Percentiles rank a stretch among this genome's conserved stretches.
These are phyloP conservation scores for Leishmania mexicana DNA, from an alignment of 208 protist species.

Conservation along the genomic window DNA sequence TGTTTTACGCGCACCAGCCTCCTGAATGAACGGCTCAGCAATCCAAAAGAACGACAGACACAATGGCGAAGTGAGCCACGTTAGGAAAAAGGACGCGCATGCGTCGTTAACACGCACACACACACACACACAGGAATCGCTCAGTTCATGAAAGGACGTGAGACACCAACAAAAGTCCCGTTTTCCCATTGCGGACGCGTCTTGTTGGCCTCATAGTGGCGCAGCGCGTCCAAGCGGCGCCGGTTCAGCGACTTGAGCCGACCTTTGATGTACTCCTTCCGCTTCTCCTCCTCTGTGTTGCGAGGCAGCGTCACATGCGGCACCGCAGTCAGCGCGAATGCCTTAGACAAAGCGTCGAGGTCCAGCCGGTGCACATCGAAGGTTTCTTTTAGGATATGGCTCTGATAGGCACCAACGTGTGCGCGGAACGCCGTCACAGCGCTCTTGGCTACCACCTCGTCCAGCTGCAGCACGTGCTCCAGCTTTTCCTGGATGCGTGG, in stretches of 20 bases:
- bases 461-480: slow-evolving; percentile 88
- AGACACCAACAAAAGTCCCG: slow-evolving; percentile 77
- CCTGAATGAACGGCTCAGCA: not conserved
- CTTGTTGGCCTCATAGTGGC: slow-evolving; percentile 84
- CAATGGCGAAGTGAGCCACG: not conserved
- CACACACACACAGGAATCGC: not conserved
- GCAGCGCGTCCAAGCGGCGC: slow-evolving; percentile 55
- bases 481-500: slow-evolving; percentile 85
- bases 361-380: slow-evolving; percentile 94
- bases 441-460: slow-evolving; percentile 88
- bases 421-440: slow-evolving; percentile 92
- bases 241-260: slow-evolving; percentile 89
- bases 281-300: slow-evolving; percentile 57
- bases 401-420: slow-evolving; percentile 94
- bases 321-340: slow-evolving; percentile 92
- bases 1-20: not conserved
- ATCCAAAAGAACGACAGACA: too few species aligned
- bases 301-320: slow-evolving; percentile 84
- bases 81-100: not conserved
- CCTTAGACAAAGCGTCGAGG: slow-evolving; percentile 88
- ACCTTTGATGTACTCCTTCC: slow-evolving; percentile 89
- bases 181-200: slow-evolving; percentile 84
- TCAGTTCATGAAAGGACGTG: slow-evolving; percentile 31
- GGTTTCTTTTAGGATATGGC: slow-evolving; percentile 92
- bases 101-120: not conserved